These are phyloP conservation scores for Bothriochloa decipiens DNA, from an alignment of 176 grass and related monocot genomes.

Conservation along the genomic window DNA sequence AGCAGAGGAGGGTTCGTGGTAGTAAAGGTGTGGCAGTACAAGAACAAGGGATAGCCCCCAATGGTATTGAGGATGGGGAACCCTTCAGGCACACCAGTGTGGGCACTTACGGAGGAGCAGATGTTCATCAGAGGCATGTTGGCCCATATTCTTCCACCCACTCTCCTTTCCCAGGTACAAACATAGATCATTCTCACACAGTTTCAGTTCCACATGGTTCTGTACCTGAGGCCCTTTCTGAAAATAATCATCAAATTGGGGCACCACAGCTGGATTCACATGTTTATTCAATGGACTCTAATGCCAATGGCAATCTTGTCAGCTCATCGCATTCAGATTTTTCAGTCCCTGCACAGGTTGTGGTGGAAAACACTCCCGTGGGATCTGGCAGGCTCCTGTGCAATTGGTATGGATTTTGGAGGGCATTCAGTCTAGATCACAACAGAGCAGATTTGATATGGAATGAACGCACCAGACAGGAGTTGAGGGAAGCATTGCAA, in stretches of 20 bases:
- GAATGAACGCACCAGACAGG: conserved; percentile 97
- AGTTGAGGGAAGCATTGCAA: conserved; percentile 91
- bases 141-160: conserved; percentile 48
- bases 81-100: conserved; percentile 43
- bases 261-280: conserved; percentile 50
- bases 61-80: conserved; percentile 62
- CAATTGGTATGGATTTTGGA: conserved; percentile 99
- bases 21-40: conserved; percentile 58
- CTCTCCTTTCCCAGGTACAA: conserved; percentile 45
- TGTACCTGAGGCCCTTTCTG: conserved; percentile 39
- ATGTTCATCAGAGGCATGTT: conserved; percentile 56
- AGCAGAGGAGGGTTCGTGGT: conserved; percentile 70
- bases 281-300: conserved; percentile 56
- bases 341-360: conserved; percentile 91
- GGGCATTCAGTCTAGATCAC: conserved; percentile 89
- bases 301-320: conserved; percentile 61
- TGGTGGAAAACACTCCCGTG: conserved; percentile 97
- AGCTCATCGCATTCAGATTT: conserved; percentile 70
- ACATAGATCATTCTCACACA: conserved; percentile 55
- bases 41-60: conserved; percentile 56
- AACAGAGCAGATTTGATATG: conserved; percentile 98
- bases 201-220: conserved; percentile 46
- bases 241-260: conserved; percentile 56
- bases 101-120: conserved; percentile 46
- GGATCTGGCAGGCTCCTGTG: conserved; percentile 95